These are phyloP conservation scores for Phytophthora crassamura DNA, from an alignment of 352 stramenopile genomes.

Conservation along the genomic window DNA sequence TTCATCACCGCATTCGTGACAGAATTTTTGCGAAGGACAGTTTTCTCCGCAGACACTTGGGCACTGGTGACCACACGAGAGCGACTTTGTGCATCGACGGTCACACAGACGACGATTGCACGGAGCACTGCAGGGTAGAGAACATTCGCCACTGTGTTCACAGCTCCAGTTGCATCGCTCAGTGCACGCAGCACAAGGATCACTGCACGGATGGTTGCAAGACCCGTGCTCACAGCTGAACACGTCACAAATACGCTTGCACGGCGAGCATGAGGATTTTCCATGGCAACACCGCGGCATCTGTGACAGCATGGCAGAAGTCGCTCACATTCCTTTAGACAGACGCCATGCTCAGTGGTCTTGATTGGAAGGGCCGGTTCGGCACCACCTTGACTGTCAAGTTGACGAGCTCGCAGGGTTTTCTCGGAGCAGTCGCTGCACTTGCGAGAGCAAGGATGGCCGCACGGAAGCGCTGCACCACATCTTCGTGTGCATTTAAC, in stretches of 20 bases:
- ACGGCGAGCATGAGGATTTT: conserved; percentile 58
- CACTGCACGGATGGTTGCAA: conserved; percentile 54
- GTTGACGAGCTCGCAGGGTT: conserved; percentile 39
- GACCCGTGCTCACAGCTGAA: conserved; percentile 66
- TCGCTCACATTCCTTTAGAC: conserved; percentile 67
- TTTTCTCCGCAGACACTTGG: conserved; percentile 78
- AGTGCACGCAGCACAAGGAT: conserved; percentile 71
- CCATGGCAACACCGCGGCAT: conserved; percentile 69
- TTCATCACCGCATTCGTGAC: conserved; percentile 57
- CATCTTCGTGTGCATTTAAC: conserved; percentile 34
- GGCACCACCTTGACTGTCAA: conserved; percentile 17
- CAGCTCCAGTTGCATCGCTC: conserved; percentile 77
- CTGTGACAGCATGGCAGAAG: conserved; percentile 69
- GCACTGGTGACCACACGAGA: conserved; percentile 77
- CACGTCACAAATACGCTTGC: conserved; percentile 51
- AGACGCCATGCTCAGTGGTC: conserved; percentile 48
- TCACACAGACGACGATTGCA: conserved; percentile 57
- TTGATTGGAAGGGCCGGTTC: conserved; percentile 39
- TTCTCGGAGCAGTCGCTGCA: conserved; percentile 46
- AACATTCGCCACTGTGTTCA: conserved; percentile 58
- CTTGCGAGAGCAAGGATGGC: conserved; percentile 45
- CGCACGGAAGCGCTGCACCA: conserved; percentile 35
- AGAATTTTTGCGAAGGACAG: conserved; percentile 64
- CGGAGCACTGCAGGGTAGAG: conserved; percentile 61
- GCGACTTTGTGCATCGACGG: conserved; percentile 52